Conservation (phyloP, 371 early-diverging fungal genomes). For the Zopfochytrium polystomum region DNA sequence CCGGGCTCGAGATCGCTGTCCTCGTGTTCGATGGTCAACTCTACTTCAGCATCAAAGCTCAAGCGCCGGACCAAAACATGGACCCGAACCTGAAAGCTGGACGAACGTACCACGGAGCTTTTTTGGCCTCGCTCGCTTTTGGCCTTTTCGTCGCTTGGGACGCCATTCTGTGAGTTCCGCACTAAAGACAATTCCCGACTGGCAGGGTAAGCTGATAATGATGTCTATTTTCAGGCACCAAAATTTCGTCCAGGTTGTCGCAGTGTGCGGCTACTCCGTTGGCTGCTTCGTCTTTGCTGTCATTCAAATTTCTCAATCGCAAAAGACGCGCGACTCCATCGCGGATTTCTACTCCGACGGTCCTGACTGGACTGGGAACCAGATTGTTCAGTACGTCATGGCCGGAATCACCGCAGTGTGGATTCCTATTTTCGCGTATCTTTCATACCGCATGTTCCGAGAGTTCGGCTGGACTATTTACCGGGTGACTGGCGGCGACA, state of each 20-base stretch:
- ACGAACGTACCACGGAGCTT: slow-evolving; percentile 20
- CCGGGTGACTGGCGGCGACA: slow-evolving; percentile 23
- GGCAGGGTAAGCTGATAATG: background rate
- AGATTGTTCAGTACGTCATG: slow-evolving; percentile 9
- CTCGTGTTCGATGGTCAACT: background rate
- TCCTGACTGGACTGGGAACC: background rate
- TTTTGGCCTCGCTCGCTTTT: slow-evolving; percentile 17
- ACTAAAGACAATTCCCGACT: no score
- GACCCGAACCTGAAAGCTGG: slow-evolving; percentile 5
- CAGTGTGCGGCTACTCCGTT: slow-evolving; percentile 28
- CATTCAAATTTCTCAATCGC: slow-evolving; percentile 18
- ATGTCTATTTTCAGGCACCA: slow-evolving; percentile 44
- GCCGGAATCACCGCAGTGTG: slow-evolving; percentile 14
- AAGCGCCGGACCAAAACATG: background rate
- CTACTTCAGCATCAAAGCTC: background rate
- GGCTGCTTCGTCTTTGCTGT: slow-evolving; percentile 15
- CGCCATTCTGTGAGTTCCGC: slow-evolving; percentile 18
- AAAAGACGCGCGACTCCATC: background rate
- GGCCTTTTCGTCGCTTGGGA: slow-evolving; percentile 26
- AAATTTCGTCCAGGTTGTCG: slow-evolving; percentile 42
- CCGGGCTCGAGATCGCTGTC: background rate
- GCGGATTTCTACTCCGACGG: background rate
- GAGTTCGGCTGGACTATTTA: slow-evolving; percentile 31
- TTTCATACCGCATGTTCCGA: slow-evolving; percentile 6
- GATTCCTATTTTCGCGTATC: slow-evolving; percentile 12